Conservation (phyloP, 495 filamentous ascomycete genomes). For the Penicillium taxi region DNA sequence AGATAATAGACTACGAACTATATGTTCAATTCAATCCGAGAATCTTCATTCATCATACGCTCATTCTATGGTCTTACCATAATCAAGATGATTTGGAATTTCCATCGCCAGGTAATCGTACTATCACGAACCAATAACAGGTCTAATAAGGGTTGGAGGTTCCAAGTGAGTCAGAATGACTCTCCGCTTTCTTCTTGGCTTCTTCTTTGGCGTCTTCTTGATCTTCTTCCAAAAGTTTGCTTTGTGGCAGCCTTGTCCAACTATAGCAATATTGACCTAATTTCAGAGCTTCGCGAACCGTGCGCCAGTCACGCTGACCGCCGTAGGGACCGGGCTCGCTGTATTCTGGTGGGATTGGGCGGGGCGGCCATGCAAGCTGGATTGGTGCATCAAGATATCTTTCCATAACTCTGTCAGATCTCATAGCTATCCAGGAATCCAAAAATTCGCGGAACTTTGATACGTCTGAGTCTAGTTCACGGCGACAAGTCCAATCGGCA, state of each 20-base stretch:
- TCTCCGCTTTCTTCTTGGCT: no score
- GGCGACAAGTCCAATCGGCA: constrained; percentile 16
- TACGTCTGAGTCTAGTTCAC: constrained; percentile 18
- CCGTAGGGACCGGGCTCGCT: constrained; percentile 14
- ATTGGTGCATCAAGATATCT: constrained; percentile 15
- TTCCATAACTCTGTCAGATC: constrained; percentile 14
- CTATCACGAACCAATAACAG: no score
- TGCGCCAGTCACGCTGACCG: constrained; percentile 10
- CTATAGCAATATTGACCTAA: constrained; percentile 18
- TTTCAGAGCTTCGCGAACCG: constrained; percentile 14
- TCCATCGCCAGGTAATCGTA: no score
- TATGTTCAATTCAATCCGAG: no score
- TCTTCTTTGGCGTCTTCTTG: neutral
- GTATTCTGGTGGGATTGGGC: constrained; percentile 15
- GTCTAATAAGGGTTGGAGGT: no score
- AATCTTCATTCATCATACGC: no score
- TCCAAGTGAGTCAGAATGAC: no score
- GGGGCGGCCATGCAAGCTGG: constrained; percentile 16
- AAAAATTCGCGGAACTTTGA: constrained; percentile 16
- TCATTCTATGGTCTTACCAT: no score
- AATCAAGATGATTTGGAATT: no score
- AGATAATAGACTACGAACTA: no score
- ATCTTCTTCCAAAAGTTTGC: constrained; percentile 5
- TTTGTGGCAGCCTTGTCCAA: constrained; percentile 20
- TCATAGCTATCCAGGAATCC: constrained; percentile 13